Base-by-base conservation (phyloP, 176 grass and related monocot species). In the Rhynchospora breviuscula region DNA sequence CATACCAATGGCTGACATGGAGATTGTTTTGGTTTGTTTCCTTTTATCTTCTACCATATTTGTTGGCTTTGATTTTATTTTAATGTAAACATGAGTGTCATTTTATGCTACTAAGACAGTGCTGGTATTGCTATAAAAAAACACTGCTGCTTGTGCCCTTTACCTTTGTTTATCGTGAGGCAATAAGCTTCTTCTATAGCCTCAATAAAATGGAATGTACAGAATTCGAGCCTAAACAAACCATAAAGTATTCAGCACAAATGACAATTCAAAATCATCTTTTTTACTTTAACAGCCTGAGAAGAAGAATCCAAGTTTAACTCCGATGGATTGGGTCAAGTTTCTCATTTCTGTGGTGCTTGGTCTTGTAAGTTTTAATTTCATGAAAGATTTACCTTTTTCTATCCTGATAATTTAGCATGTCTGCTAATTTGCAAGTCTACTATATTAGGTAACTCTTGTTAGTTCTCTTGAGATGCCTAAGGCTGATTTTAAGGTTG, bases 1-100 rank as follows among this genome's bases (percentile, higher is more conserved):
- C 31, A 98, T 98, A 59, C 95, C 95, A 33, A 91, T 98, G 95
- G 95, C 95, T 43, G 95, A 95, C 85, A 98, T 98, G 95, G 95
- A 98, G 78, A 68, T 98, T 81, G 91, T 98, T 73, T 84, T 98
- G 92, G 95, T 98, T 84, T 87, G 87, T 35, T 61, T 22, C 7
- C 3, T 17, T 82, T 83, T 12, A 59, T 83, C 80, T 35, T 79
- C 17, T 52, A 22, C 26, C 29, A 11, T 80, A 44, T 17, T 85
- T 89, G 17, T 69, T 69, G 26, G 22, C 48, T 86, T 57, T 57
- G 15, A 31, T 35, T 73, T 57, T 56, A 57, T 57, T 57, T 73
- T 49, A 17, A 48, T 73, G 31, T 57, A 31, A 78, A 78, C 51
- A 23, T 10, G 56, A 78, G 51, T 57, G 31, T 29, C 10, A 52